Evolutionary conservation across 2,329 filamentous ascomycete species (phyloP).

Genomic region (Aspergillus bombycis): DNA sequence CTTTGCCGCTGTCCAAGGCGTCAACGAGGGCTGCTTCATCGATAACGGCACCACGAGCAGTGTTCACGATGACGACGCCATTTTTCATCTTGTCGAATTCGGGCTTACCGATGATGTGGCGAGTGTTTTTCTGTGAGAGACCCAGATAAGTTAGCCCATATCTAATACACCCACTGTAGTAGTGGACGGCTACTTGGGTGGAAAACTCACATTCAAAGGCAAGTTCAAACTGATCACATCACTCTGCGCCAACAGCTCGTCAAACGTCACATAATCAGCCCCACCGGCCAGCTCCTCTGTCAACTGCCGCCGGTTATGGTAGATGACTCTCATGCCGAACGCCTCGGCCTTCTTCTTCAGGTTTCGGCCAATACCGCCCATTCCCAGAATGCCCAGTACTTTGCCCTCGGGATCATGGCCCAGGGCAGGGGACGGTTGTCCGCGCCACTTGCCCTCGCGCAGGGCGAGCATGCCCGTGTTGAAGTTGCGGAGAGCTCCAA

Average conservation of each 20-base stretch:
- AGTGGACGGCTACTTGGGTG: background rate
- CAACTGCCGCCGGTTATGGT: conserved; percentile 71
- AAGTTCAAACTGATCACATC: conserved; percentile 82
- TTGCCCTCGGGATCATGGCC: conserved; percentile 82
- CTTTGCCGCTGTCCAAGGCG: conserved; percentile 70
- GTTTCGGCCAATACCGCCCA: conserved; percentile 83
- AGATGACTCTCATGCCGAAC: conserved; percentile 76
- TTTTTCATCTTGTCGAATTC: conserved; percentile 79
- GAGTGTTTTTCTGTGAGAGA: conserved; percentile 60
- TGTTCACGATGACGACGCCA: conserved; percentile 78
- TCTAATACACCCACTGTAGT: background rate
- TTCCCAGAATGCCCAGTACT: conserved; percentile 77
- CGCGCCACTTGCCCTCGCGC: conserved; percentile 70
- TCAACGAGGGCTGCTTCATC: conserved; percentile 78
- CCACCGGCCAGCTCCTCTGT: conserved; percentile 52
- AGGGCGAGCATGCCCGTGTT: conserved; percentile 67
- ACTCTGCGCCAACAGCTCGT: conserved; percentile 68
- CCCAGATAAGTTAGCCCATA: background rate
- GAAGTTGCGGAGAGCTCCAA: conserved; percentile 77
- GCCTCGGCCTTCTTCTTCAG: conserved; percentile 72
- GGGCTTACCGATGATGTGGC: conserved; percentile 71
- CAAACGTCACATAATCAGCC: conserved; percentile 62
- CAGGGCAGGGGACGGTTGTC: conserved; percentile 55
- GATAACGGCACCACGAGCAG: conserved; percentile 79
- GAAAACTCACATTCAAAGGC: conserved; percentile 71